Conservation (phyloP, 2,329 filamentous ascomycete genomes). For the Colletotrichum tropicicola region DNA sequence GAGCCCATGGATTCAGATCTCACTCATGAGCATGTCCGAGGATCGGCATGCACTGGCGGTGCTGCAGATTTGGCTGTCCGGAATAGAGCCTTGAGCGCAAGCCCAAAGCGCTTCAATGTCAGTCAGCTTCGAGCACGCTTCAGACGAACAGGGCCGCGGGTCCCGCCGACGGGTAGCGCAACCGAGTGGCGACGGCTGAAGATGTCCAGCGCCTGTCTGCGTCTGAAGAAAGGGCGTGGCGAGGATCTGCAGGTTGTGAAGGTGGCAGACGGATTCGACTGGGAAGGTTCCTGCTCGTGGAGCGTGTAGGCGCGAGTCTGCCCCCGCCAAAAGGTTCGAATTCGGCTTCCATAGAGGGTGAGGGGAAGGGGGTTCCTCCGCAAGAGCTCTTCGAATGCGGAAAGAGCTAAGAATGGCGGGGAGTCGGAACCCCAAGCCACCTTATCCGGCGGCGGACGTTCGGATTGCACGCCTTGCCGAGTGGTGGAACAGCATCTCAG, state of each 20-base stretch:
- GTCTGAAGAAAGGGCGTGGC: neutral
- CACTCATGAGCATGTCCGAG: neutral
- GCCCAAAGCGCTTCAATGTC: neutral
- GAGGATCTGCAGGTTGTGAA: neutral
- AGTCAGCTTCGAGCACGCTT: constrained; percentile 21
- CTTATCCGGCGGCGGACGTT: neutral
- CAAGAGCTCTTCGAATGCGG: constrained; percentile 8
- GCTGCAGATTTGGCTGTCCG: neutral
- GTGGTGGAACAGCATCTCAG: neutral
- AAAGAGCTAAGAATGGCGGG: neutral
- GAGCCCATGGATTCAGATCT: neutral
- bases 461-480: neutral
- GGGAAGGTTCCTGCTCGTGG: neutral
- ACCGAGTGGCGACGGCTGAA: neutral
- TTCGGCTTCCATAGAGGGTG: constrained; percentile 11
- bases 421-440: neutral
- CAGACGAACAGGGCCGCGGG: neutral
- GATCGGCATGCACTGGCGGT: neutral
- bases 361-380: neutral
- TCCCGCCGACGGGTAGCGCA: neutral
- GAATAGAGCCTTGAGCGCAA: neutral
- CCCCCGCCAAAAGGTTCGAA: constrained; percentile 18
- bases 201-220: neutral
- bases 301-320: neutral
- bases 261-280: neutral